Base-by-base conservation (phyloP, 441 rosid genomes). In the Erysimum pusillum region DNA sequence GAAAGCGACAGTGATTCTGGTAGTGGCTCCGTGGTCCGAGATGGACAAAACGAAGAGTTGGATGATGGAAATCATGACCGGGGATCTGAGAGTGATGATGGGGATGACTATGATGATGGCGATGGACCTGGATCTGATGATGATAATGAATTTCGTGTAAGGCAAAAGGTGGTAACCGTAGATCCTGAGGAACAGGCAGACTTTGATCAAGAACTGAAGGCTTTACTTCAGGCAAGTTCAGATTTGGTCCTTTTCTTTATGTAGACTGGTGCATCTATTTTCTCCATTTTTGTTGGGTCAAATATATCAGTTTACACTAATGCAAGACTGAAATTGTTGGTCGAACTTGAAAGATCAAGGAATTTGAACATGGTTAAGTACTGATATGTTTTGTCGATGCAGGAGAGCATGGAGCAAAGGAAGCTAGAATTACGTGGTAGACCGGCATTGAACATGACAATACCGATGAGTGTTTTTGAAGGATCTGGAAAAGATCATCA, bases 341-440 rank as follows among this genome's bases (percentile, higher is more conserved):
- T 41, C 5, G n/a, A 31, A 67, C 39, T 11, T 56, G 65, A 45
- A 57, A 46, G 14, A 10, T 51, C 11, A 62, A 53, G 64, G 48
- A 20, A 54, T n/a, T 59, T 28, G 71, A 71, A 57, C 35, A 66
- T 72, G 44, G 51, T 78, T 52, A 58, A 53, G 51, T 28, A 67
- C 53, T 75, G 78, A 67, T 68, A 57, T 56, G 76, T 49, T 78
- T 39, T 79, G 38, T 63, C 53, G 64, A 15, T 74, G 63, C 97
- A 96, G 97, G 98, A 96, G 79, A 96, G 99, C 84, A 90, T 94
- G 90, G 99, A 96, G 86, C 98, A 96, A 78, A 90, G 98, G 36
- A 89, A 90, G 83, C 88, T 68, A 81, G 98, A 96, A 69, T 82
- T 96, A 42, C 87, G 98, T 25, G 99, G 97, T 46, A 90, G 98